Conservation (phyloP, 768 basidiomycete genomes). For the Leccinum subgranulosum region DNA sequence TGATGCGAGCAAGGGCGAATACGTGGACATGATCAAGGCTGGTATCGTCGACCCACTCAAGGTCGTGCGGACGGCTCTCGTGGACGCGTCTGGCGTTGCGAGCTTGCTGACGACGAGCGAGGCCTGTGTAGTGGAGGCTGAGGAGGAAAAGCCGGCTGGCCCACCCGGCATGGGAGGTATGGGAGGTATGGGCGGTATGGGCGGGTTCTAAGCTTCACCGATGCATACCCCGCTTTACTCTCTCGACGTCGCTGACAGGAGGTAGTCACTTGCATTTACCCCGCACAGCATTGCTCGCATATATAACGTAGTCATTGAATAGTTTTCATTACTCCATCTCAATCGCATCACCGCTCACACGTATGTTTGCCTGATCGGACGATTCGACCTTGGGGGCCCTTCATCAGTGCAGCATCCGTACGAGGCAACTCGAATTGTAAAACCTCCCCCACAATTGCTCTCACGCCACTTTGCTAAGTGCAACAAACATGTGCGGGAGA, state of each 20-base stretch:
- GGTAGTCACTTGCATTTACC: conserved; percentile 6
- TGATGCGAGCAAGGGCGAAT: conserved; percentile 89
- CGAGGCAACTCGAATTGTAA: too few relatives aligned
- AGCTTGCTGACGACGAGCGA: conserved; percentile 91
- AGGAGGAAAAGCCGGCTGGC: conserved; percentile 66
- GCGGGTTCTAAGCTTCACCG: conserved; percentile 38
- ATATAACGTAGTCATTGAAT: conserved; percentile 14
- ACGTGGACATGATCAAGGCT: conserved; percentile 89
- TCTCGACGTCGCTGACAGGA: neutral
- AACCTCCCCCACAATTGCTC: neutral
- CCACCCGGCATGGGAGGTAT: conserved; percentile 60
- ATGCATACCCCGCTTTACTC: neutral
- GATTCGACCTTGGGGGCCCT: too few relatives aligned
- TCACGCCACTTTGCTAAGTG: neutral
- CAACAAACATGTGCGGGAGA: conserved; percentile 55
- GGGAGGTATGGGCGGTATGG: conserved; percentile 49
- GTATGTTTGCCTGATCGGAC: neutral
- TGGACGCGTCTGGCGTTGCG: conserved; percentile 91
- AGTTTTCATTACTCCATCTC: conserved; percentile 4
- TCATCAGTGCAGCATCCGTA: too few relatives aligned
- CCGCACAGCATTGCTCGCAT: conserved; percentile 11
- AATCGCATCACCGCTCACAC: conserved; percentile 27
- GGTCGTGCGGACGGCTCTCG: conserved; percentile 90
- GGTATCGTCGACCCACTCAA: conserved; percentile 97
- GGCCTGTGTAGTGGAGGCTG: conserved; percentile 87